A percentile compares a stretch with the other conserved stretches of the same genome.
phyloP scores from a whole-genome alignment of 345 rosid genomes.

The Brassica juncea region DNA sequence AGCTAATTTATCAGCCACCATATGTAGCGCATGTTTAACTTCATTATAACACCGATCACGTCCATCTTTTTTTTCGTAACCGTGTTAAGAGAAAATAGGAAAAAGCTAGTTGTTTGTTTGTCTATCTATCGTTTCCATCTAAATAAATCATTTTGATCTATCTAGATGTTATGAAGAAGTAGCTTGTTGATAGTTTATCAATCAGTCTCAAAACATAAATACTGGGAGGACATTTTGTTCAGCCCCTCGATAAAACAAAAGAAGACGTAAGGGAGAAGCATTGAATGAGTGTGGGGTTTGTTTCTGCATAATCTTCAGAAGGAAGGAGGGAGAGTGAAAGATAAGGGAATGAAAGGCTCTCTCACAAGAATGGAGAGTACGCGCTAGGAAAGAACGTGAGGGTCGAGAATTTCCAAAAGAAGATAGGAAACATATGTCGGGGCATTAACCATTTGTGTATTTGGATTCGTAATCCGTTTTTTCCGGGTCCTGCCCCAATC shows the following conservation, averaged over 20 bases:
- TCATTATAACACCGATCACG: neutral
- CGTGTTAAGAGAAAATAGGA: neutral
- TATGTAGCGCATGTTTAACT: neutral
- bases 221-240: neutral
- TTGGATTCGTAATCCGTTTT: conserved; percentile 41
- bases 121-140: too few relatives aligned
- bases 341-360: neutral
- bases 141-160: too few relatives aligned
- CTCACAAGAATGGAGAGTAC: conserved; percentile 11
- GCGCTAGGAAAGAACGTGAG: conserved; percentile 28
- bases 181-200: neutral
- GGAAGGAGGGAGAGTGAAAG: neutral
- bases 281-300: conserved; percentile 7
- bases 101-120: neutral
- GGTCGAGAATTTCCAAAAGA: conserved; percentile 35
- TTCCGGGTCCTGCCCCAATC: conserved; percentile 40
- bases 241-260: conserved; percentile 16
- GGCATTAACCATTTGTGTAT: conserved; percentile 42
- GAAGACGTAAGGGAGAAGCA: conserved; percentile 29
- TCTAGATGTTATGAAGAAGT: too few relatives aligned
- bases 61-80: too few relatives aligned
- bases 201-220: neutral
- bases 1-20: too few relatives aligned
- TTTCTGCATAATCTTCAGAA: neutral
- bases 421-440: conserved; percentile 44